A percentile compares a stretch with the other conserved stretches of the same genome.
Evolutionary conservation across 805 yeast species (phyloP).

Genomic region (Kazachstania kunashirensis): DNA sequence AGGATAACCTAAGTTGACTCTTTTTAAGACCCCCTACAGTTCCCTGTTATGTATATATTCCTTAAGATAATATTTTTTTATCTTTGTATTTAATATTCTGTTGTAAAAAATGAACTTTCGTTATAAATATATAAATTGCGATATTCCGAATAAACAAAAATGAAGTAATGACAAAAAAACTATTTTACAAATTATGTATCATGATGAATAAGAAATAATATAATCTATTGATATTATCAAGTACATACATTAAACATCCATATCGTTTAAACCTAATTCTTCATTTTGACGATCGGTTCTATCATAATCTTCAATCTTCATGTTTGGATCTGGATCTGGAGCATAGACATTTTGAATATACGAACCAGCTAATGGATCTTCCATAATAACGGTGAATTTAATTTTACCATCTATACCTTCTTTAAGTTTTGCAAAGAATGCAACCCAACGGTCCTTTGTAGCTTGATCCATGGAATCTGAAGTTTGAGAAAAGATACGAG

Average conservation of each 20-base stretch:
- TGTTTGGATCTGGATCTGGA: constrained; percentile 95
- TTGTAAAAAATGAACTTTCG: too few relatives aligned
- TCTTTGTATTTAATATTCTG: too few relatives aligned
- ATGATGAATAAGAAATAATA: too few relatives aligned
- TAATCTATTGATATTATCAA: too few relatives aligned
- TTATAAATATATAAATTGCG: too few relatives aligned
- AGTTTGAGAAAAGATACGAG: constrained; percentile 74
- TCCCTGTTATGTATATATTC: too few relatives aligned
- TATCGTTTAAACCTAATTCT: constrained; percentile 65
- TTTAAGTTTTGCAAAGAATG: constrained; percentile 63
- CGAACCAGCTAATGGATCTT: constrained; percentile 90
- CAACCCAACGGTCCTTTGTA: constrained; percentile 72
- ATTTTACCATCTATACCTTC: constrained; percentile 74
- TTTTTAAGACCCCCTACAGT: too few relatives aligned
- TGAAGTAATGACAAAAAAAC: too few relatives aligned
- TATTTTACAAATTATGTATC: too few relatives aligned
- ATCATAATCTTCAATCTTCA: constrained; percentile 82
- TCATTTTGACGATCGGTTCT: constrained; percentile 87
- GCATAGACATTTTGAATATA: constrained; percentile 98
- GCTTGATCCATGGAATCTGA: constrained; percentile 84
- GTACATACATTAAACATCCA: constrained; percentile 32
- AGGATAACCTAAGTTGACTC: too few relatives aligned
- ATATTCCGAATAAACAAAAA: too few relatives aligned
- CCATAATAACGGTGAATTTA: constrained; percentile 78
- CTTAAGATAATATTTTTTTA: too few relatives aligned